Base-by-base conservation (phyloP, 2,329 filamentous ascomycete species). In the Fusarium sp. region DNA sequence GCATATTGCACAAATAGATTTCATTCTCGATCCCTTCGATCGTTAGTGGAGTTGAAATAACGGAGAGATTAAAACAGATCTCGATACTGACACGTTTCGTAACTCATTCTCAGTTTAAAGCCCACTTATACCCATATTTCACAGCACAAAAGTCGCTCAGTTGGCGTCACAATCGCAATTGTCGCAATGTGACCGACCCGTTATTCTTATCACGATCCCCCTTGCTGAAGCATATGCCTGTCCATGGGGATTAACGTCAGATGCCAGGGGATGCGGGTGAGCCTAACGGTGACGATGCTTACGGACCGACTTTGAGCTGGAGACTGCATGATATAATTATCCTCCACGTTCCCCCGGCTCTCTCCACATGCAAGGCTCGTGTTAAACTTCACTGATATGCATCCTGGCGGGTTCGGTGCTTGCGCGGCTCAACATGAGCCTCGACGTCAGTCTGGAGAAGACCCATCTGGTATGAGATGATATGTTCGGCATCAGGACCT, bases 401-500 rank as follows among this genome's bases (percentile, higher is more conserved):
- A 38, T 36, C 40, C 28, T 58, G 34, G 33, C 26, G 39, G 45
- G 34, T 33, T 59, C 22, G 36, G 44, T 4, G 40, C 33, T 49
- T 51, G 17, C 24, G 18, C 18, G 45, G 38, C 43, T 39, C 20
- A 45, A 20, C 38, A 49, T 58, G 40, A 62, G 42, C 42, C 42
- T 36, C 42, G 46, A 48, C 36, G 54, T 56, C 44, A 71, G 45
- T 33, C 39, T 43, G 31, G 26, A 18, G 45, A 22, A 62, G n/a
- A 36, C 34, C 15, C 15, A 43, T 39, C 17, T 22, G 18, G n/a
- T 17, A 14, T 3, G 15, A 26, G 26, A 38, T 43, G 55, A 45
- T 20, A 58, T 28, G 31, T 49, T 39, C 14, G 10, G 28, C 22
- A 26, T 56, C 36, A 24, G 26, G 38, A 28, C 24, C 13, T 18